phyloP scores from a whole-genome alignment of 176 grass and related monocot genomes.

The Echinochloa phyllopogon region DNA sequence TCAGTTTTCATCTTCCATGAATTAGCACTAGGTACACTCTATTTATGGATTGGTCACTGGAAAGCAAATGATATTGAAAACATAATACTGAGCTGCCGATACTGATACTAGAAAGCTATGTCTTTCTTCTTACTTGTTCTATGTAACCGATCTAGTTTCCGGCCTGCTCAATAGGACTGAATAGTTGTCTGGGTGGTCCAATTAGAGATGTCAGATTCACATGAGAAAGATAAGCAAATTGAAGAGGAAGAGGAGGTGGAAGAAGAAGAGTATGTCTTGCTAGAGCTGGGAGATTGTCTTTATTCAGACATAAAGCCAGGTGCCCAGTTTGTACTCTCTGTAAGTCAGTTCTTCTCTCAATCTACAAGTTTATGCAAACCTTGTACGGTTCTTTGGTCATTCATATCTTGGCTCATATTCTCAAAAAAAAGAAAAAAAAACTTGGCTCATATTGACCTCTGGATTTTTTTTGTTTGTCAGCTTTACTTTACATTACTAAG shows the following conservation, averaged over 20 bases:
- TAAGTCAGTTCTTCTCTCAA: slow-evolving; percentile 46
- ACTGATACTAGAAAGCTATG: background rate
- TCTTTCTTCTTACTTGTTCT: background rate
- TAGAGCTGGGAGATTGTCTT: slow-evolving; percentile 77
- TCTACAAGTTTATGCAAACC: background rate
- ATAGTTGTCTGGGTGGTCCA: background rate
- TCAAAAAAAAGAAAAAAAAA: too few relatives aligned
- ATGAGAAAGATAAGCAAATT: slow-evolving; percentile 43
- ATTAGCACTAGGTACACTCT: background rate
- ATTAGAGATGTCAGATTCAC: slow-evolving; percentile 45
- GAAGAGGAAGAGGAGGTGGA: slow-evolving; percentile 46
- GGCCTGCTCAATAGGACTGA: background rate
- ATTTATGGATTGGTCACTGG: background rate
- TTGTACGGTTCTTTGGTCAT: background rate
- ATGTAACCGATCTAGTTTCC: background rate
- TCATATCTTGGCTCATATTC: slow-evolving; percentile 3
- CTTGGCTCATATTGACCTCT: background rate
- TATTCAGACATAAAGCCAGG: slow-evolving; percentile 69
- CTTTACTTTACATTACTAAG: slow-evolving; percentile 11
- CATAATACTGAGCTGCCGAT: background rate
- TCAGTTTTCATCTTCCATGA: background rate
- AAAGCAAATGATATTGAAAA: background rate
- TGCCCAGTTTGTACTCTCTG: slow-evolving; percentile 72
- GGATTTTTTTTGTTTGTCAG: background rate
- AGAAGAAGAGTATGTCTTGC: slow-evolving; percentile 68